Conservation (phyloP, 225 moss, liverwort and hornwort genomes). For the Physcomitrium patens region DNA sequence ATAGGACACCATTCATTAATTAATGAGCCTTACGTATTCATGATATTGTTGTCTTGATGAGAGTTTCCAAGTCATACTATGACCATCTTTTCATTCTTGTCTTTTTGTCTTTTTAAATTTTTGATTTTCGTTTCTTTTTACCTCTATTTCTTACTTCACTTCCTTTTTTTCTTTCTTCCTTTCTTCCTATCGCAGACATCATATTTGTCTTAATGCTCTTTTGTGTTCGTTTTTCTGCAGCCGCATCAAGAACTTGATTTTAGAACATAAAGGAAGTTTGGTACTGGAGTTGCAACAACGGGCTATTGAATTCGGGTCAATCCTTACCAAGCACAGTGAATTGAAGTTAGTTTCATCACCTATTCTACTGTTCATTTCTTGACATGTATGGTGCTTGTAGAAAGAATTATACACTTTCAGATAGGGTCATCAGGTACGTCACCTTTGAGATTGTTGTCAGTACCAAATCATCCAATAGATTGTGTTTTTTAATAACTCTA, state of each 20-base stretch:
- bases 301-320: constrained; percentile 91
- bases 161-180: neutral
- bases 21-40: constrained; percentile 14
- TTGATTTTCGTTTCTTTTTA: neutral
- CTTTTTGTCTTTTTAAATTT: neutral
- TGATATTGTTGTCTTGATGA: neutral
- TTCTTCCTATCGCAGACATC: constrained; percentile 21
- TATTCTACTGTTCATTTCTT: constrained; percentile 4
- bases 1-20: neutral
- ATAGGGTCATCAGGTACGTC: neutral
- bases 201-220: constrained; percentile 12
- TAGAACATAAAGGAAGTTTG: constrained; percentile 76
- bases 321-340: constrained; percentile 78
- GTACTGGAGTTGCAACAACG: constrained; percentile 93
- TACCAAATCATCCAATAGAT: too few relatives aligned
- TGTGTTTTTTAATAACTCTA: too few relatives aligned
- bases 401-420: constrained; percentile 5
- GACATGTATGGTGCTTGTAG: neutral
- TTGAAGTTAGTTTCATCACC: constrained; percentile 64
- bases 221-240: constrained; percentile 40
- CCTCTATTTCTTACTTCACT: neutral
- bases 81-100: neutral
- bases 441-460: too few relatives aligned
- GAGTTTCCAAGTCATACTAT: constrained; percentile 14
- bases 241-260: constrained; percentile 78